Conservation (phyloP, 1,139 yeast genomes). For the Candida sojae region DNA sequence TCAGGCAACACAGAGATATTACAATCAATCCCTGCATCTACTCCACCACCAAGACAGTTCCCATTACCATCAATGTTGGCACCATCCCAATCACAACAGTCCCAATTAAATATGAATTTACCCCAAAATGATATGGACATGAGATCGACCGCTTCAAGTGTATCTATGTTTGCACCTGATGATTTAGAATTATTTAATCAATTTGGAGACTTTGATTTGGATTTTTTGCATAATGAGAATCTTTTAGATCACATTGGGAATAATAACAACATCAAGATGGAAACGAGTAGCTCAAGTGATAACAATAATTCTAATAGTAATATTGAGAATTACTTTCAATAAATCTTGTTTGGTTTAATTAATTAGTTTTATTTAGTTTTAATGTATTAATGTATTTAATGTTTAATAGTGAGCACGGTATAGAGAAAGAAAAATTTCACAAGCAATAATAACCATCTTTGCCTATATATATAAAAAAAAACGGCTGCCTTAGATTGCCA, state of each 20-base stretch:
- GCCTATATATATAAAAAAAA: too few species aligned
- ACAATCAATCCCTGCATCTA: conserved; percentile 5
- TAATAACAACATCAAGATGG: background rate
- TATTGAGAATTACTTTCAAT: conserved; percentile 2
- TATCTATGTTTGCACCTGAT: conserved; percentile 2
- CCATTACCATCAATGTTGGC: conserved; percentile 1
- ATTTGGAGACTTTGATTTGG: conserved; percentile 29
- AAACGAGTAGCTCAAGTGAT: background rate
- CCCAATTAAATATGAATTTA: background rate
- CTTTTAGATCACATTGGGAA: conserved; percentile 19
- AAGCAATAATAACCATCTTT: too few species aligned
- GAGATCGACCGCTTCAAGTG: background rate
- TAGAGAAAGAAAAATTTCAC: background rate
- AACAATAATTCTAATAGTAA: background rate
- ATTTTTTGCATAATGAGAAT: conserved; percentile 32
- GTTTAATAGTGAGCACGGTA: background rate
- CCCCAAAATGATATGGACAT: background rate
- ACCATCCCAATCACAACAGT: background rate
- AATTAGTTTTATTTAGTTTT: background rate
- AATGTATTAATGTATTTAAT: background rate
- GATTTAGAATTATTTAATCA: conserved; percentile 14
- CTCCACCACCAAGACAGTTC: conserved; percentile 5
- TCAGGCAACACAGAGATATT: background rate
- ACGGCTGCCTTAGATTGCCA: background rate
- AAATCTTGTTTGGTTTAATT: background rate